Evolutionary conservation across 73 alveolate species (phyloP).

Genomic region (Paramecium octaurelia): DNA sequence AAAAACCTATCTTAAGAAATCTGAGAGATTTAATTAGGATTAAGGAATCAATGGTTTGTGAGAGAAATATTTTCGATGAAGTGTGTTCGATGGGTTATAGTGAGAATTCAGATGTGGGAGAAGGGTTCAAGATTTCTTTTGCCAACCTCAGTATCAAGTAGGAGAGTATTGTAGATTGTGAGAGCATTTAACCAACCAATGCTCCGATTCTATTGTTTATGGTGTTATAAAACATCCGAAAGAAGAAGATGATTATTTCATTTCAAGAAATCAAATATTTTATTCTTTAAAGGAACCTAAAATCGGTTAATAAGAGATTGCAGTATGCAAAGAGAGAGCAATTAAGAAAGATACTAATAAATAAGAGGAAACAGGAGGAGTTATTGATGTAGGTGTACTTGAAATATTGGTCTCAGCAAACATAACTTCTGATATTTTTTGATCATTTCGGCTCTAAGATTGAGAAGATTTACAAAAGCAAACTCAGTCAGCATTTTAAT

Average conservation of each 20-base stretch:
- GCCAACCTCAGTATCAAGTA: neutral
- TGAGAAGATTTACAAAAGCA: neutral
- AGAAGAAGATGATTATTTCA: neutral
- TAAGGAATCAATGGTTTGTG: neutral
- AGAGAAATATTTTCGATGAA: neutral
- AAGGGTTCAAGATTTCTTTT: neutral
- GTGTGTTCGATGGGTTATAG: neutral
- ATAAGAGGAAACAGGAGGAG: neutral
- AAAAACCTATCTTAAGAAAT: neutral
- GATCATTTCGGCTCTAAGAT: neutral
- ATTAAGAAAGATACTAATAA: neutral
- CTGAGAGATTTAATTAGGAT: neutral
- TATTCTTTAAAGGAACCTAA: neutral
- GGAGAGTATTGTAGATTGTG: neutral
- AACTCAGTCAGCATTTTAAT: neutral
- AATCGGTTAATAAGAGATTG: neutral
- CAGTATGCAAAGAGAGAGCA: neutral
- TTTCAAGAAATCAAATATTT: neutral
- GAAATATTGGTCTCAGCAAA: conserved; percentile 1
- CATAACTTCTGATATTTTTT: neutral
- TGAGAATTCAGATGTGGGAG: conserved; percentile 13
- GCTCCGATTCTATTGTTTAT: neutral
- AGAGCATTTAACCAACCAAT: neutral
- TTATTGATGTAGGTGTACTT: neutral
- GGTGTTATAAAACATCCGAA: neutral